Percentiles rank a stretch among this genome's conserved stretches.
These are phyloP conservation scores for Daucus carota DNA, from an alignment of 129 eudicot species.

Conservation along the genomic window DNA sequence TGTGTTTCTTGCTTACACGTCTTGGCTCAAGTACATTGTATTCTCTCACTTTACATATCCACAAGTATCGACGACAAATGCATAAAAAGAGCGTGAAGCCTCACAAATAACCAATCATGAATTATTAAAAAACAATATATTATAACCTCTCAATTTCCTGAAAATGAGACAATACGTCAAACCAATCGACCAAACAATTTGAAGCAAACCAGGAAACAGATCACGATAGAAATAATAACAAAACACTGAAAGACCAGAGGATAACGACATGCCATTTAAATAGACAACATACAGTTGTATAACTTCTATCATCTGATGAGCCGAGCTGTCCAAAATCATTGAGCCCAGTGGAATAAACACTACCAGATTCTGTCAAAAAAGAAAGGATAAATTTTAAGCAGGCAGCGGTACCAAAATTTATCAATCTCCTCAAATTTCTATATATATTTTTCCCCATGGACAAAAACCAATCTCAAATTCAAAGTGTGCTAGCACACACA, in stretches of 20 bases:
- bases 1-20: too few relatives aligned
- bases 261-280: not conserved
- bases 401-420: conserved; percentile 3
- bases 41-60: too few relatives aligned
- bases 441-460: not conserved
- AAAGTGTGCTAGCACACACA: too few relatives aligned
- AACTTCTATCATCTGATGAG: conserved; percentile 47
- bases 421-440: not conserved
- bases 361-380: conserved; percentile 65
- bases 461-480: not conserved
- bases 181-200: not conserved
- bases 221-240: too few relatives aligned
- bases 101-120: too few relatives aligned
- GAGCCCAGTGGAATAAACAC: conserved; percentile 82
- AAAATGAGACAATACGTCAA: not conserved
- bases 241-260: not conserved
- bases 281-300: conserved; percentile 52
- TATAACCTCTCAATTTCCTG: too few relatives aligned
- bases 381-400: conserved; percentile 12
- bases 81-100: too few relatives aligned
- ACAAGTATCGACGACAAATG: too few relatives aligned
- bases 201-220: not conserved
- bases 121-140: too few relatives aligned
- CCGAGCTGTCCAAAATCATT: conserved; percentile 97
- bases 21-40: too few relatives aligned